phyloP scores from a whole-genome alignment of 768 basidiomycete genomes.

The Cyclocybe cylindracea region DNA sequence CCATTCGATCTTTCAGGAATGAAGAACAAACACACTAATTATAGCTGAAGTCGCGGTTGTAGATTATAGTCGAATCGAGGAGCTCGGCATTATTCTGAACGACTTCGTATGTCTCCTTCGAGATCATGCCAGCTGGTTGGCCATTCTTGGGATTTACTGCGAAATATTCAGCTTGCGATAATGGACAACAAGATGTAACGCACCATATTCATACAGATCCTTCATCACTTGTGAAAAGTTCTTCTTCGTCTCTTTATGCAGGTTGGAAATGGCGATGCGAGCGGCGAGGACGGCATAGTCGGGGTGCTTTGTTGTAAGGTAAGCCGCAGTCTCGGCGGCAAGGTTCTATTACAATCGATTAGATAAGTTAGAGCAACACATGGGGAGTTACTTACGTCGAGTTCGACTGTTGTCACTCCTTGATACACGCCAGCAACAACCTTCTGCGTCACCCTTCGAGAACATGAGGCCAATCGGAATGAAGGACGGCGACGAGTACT shows the following conservation, averaged over 20 bases:
- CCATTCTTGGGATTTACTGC: slow-evolving; percentile 94
- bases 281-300: slow-evolving; percentile 99
- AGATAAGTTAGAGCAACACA: neutral
- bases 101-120: slow-evolving; percentile 79
- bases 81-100: slow-evolving; percentile 79
- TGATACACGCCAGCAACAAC: slow-evolving; percentile 93
- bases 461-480: neutral
- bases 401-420: slow-evolving; percentile 95
- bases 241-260: slow-evolving; percentile 99
- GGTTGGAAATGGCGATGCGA: slow-evolving; percentile 96
- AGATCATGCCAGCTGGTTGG: slow-evolving; percentile 86
- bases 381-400: slow-evolving; percentile 67
- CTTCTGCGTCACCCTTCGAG: slow-evolving; percentile 79
- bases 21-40: slow-evolving; percentile 65
- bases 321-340: slow-evolving; percentile 96
- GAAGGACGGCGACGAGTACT: slow-evolving; percentile 21
- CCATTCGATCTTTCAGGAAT: neutral
- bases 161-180: slow-evolving; percentile 20
- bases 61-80: slow-evolving; percentile 94
- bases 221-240: slow-evolving; percentile 90
- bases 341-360: slow-evolving; percentile 65
- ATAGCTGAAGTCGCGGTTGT: slow-evolving; percentile 97
- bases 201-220: slow-evolving; percentile 88
- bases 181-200: slow-evolving; percentile 16
- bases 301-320: slow-evolving; percentile 94